Percentiles rank a stretch among this genome's conserved stretches.
These are phyloP conservation scores for Solanum neorickii DNA, from an alignment of 257 asterid genomes.

Conservation along the genomic window DNA sequence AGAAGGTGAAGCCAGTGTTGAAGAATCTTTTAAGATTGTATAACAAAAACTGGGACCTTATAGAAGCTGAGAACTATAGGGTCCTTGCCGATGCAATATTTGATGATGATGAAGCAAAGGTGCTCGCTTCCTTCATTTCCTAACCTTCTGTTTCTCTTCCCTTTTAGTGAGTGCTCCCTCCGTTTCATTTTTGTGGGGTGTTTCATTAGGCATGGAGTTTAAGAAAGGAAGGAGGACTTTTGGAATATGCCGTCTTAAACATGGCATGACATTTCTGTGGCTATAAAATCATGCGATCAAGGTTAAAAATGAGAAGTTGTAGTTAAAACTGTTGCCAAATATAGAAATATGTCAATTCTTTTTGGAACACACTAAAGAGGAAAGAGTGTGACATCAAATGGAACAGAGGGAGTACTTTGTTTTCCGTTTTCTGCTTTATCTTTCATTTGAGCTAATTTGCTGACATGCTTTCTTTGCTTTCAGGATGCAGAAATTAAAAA, in stretches of 20 bases:
- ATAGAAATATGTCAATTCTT: neutral
- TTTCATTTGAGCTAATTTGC: neutral
- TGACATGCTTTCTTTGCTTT: neutral
- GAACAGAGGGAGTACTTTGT: neutral
- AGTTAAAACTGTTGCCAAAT: neutral
- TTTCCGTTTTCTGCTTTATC: neutral
- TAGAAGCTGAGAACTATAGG: conserved; percentile 70
- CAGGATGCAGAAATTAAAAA: conserved; percentile 5
- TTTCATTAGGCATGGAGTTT: neutral
- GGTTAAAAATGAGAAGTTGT: neutral
- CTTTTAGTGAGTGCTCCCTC: neutral
- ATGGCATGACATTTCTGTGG: neutral
- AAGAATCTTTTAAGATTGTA: conserved; percentile 50
- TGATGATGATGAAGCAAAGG: conserved; percentile 52
- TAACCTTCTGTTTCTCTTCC: neutral
- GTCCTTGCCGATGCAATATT: conserved; percentile 78
- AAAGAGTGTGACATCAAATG: neutral
- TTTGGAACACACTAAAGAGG: neutral
- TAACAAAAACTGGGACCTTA: conserved; percentile 66
- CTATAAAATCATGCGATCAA: neutral
- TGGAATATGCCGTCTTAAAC: neutral
- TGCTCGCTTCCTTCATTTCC: neutral
- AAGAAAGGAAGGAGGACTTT: neutral
- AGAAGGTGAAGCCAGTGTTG: conserved; percentile 64
- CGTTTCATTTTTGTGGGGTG: neutral